phyloP scores from a whole-genome alignment of 768 basidiomycete genomes.

The Neoboletus subvelutipes region DNA sequence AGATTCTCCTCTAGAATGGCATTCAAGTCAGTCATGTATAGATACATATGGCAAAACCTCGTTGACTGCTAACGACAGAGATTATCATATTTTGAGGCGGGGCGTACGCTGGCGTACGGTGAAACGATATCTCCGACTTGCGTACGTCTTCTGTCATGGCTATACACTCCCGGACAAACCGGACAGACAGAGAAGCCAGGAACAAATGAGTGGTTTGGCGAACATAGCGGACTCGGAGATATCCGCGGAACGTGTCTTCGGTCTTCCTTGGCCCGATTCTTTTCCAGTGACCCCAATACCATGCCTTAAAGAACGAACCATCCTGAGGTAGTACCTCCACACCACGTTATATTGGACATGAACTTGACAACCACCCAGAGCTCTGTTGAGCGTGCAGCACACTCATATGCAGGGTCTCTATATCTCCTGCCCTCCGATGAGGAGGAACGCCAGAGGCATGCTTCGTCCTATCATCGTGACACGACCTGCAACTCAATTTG shows the following conservation, averaged over 20 bases:
- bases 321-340: not conserved
- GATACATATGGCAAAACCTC: too few relatives aligned
- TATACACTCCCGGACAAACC: too few relatives aligned
- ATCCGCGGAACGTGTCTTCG: not conserved
- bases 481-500: not conserved
- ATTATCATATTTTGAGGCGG: too few relatives aligned
- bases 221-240: not conserved
- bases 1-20: too few relatives aligned
- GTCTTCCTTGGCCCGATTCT: not conserved
- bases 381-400: constrained; percentile 12
- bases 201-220: too few relatives aligned
- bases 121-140: not conserved
- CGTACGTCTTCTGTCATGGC: not conserved
- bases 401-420: too few relatives aligned
- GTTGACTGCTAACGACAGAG: too few relatives aligned
- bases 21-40: too few relatives aligned
- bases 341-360: constrained; percentile 1
- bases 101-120: not conserved
- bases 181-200: too few relatives aligned
- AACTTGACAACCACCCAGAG: not conserved
- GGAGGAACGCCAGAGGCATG: constrained; percentile 25
- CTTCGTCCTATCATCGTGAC: not conserved
- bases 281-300: not conserved
- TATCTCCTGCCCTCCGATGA: too few relatives aligned
- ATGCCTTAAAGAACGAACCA: not conserved